phyloP scores from a whole-genome alignment of 331 rosid species.

The Spiraea crenata region DNA sequence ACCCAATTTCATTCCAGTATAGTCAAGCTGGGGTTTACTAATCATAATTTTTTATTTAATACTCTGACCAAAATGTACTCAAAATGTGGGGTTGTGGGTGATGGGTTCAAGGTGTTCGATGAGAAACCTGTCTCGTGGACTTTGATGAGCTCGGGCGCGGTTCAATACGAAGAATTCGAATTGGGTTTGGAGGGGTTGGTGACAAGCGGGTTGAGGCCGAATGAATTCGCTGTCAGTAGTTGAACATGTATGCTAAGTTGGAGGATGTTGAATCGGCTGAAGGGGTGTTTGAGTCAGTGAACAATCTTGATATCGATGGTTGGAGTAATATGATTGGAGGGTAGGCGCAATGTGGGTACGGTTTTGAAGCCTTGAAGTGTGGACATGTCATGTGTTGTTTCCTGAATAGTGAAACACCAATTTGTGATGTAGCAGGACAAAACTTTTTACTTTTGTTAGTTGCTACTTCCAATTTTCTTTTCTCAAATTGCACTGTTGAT shows the following conservation, averaged over 20 bases:
- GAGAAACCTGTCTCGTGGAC: constrained; percentile 57
- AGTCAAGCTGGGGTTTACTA: constrained; percentile 36
- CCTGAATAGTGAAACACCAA: neutral
- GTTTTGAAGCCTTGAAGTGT: too few species aligned
- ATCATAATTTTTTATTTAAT: constrained; percentile 38
- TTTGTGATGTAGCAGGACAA: neutral
- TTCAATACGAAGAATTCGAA: constrained; percentile 38
- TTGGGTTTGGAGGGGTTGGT: constrained; percentile 44
- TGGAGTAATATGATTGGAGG: constrained; percentile 64
- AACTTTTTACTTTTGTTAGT: neutral
- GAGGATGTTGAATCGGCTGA: constrained; percentile 47
- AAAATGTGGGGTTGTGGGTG: constrained; percentile 30
- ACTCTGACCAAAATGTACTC: constrained; percentile 48
- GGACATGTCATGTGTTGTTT: too few species aligned
- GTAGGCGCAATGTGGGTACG: constrained; percentile 34
- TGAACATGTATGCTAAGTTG: constrained; percentile 53
- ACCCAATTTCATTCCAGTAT: constrained; percentile 42
- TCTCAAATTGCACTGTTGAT: neutral
- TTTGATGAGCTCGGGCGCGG: constrained; percentile 42
- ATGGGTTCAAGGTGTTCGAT: constrained; percentile 40
- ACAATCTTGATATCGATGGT: constrained; percentile 38
- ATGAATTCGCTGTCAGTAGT: constrained; percentile 54
- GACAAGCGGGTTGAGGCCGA: constrained; percentile 45
- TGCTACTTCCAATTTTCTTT: neutral
- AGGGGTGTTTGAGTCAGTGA: constrained; percentile 36